A percentile compares a stretch with the other conserved stretches of the same genome.
phyloP scores from a whole-genome alignment of 2,329 filamentous ascomycete genomes.

The Anthostomella pinea region DNA sequence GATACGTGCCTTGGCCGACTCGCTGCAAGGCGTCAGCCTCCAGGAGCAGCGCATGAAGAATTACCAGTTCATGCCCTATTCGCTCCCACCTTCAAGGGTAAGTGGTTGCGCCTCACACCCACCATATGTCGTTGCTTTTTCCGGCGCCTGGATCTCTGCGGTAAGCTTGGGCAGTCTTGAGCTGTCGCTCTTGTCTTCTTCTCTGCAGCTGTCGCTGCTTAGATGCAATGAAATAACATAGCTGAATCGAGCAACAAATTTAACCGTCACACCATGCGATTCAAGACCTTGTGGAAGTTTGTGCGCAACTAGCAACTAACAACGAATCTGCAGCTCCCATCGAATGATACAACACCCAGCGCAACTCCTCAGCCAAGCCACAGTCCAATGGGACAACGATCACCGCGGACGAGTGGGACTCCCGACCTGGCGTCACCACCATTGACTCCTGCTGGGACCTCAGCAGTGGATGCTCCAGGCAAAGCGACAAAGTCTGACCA shows the following conservation, averaged over 20 bases:
- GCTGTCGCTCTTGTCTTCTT: too few species aligned
- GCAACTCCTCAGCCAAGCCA: slow-evolving; percentile 65
- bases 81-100: slow-evolving; percentile 80
- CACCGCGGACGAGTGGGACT: slow-evolving; percentile 62
- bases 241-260: too few species aligned
- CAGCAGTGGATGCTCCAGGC: slow-evolving; percentile 35
- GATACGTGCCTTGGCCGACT: slow-evolving; percentile 68
- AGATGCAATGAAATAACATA: too few species aligned
- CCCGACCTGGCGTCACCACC: slow-evolving; percentile 82
- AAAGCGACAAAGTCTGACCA: slow-evolving; percentile 22
- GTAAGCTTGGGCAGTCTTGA: too few species aligned
- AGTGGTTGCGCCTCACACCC: slow-evolving; percentile 39
- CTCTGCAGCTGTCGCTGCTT: too few species aligned
- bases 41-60: slow-evolving; percentile 82
- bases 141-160: too few species aligned
- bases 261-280: too few species aligned
- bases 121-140: slow-evolving; percentile 6
- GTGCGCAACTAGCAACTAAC: slow-evolving; percentile 16
- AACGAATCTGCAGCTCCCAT: slow-evolving; percentile 47
- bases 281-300: slow-evolving; percentile 2
- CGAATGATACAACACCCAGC: slow-evolving; percentile 57
- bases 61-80: slow-evolving; percentile 87
- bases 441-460: slow-evolving; percentile 79
- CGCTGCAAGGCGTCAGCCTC: slow-evolving; percentile 69
- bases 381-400: slow-evolving; percentile 61